phyloP scores from a whole-genome alignment of 2,329 filamentous ascomycete genomes.

The Monilinia laxa region DNA sequence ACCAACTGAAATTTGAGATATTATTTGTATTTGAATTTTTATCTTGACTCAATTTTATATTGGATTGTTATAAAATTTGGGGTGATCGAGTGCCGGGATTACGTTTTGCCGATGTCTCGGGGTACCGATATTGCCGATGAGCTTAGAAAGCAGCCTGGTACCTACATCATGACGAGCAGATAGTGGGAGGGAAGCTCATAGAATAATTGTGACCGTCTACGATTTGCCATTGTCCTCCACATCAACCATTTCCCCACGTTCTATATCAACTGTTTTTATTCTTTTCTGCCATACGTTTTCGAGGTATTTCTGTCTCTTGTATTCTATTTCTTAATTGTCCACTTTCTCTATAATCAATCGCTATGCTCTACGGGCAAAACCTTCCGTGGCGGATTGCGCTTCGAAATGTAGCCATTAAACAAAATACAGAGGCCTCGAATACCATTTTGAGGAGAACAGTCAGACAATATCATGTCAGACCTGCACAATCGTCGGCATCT shows the following conservation, averaged over 20 bases:
- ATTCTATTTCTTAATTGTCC: constrained; percentile 5
- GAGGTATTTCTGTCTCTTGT: constrained; percentile 2
- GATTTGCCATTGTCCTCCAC: constrained; percentile 14
- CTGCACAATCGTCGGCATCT: constrained; percentile 61
- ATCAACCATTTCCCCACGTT: constrained; percentile 8
- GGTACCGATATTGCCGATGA: constrained; percentile 17
- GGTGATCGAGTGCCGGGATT: constrained; percentile 6
- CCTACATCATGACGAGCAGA: constrained; percentile 21
- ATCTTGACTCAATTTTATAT: background rate
- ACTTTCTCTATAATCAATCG: constrained; percentile 21
- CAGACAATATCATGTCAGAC: constrained; percentile 47
- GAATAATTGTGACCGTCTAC: constrained; percentile 11
- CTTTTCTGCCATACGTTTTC: background rate
- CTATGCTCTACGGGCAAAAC: constrained; percentile 63
- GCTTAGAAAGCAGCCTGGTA: constrained; percentile 23
- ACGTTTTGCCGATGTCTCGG: constrained; percentile 20
- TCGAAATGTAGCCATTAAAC: constrained; percentile 31
- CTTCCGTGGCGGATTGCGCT: constrained; percentile 63
- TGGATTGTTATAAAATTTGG: background rate
- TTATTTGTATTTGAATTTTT: background rate
- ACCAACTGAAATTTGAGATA: background rate
- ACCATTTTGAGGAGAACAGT: constrained; percentile 32
- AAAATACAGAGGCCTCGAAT: constrained; percentile 28
- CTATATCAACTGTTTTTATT: constrained; percentile 4
- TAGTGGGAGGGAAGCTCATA: constrained; percentile 22